A percentile compares a stretch with the other conserved stretches of the same genome.
phyloP scores from a whole-genome alignment of 192 early-diverging fungal species.

The Fimicolochytrium jonesii region DNA sequence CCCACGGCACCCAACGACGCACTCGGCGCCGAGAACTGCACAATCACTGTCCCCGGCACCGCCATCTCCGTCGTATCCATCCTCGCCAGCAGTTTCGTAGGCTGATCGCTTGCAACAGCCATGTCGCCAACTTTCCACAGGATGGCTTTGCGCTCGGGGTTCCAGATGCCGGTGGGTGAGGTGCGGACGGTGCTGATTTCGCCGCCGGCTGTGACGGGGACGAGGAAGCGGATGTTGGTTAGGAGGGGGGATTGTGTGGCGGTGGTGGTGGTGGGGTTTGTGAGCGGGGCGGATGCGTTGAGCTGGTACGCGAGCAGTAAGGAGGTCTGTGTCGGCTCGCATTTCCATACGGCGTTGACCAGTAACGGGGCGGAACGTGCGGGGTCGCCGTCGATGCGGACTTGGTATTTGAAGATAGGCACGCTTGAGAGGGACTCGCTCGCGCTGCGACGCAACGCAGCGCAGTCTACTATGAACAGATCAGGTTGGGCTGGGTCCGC shows the following conservation, averaged over 20 bases:
- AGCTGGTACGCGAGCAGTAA: conserved; percentile 35
- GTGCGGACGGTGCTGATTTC: conserved; percentile 28
- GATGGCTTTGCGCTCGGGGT: conserved; percentile 28
- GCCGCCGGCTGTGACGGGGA: conserved; percentile 21
- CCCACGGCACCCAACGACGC: conserved; percentile 23
- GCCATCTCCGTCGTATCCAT: conserved; percentile 22
- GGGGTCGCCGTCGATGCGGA: conserved; percentile 20
- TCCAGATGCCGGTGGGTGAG: conserved; percentile 38
- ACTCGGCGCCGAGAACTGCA: conserved; percentile 23
- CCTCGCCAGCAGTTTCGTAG: conserved; percentile 33
- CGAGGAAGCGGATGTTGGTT: conserved; percentile 30
- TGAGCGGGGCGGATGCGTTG: no score
- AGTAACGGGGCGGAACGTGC: conserved; percentile 31
- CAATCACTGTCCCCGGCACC: conserved; percentile 23
- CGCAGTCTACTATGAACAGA: conserved; percentile 20
- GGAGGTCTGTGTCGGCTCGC: conserved; percentile 29
- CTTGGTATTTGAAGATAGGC: conserved; percentile 39
- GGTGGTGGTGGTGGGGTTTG: conserved; percentile 29
- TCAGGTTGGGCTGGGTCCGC: conserved; percentile 6
- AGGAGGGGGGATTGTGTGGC: no score
- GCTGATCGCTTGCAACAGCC: conserved; percentile 5
- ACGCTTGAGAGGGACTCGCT: neutral
- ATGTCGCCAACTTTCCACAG: conserved; percentile 39
- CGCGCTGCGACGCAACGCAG: neutral
- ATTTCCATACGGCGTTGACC: conserved; percentile 39